These are phyloP conservation scores for Saussurea involucrata DNA, from an alignment of 129 eudicot genomes.

Conservation along the genomic window DNA sequence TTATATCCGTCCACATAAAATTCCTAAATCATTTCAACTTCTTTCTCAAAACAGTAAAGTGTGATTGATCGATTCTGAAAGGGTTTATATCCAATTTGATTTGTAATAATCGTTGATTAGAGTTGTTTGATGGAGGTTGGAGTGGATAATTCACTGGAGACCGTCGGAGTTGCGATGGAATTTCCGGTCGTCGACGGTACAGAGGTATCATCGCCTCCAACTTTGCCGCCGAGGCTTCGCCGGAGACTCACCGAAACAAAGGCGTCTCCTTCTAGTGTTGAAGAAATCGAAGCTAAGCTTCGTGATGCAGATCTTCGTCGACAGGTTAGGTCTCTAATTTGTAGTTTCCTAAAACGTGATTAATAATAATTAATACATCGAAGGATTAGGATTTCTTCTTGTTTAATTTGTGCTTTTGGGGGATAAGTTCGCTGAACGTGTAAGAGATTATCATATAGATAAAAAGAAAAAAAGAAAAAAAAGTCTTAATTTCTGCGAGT, in stretches of 20 bases:
- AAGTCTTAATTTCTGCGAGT: neutral
- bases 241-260: constrained; percentile 68
- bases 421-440: neutral
- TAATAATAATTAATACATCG: neutral
- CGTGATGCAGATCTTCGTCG: constrained; percentile 87
- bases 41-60: constrained; percentile 21
- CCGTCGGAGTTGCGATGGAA: constrained; percentile 58
- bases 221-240: constrained; percentile 69
- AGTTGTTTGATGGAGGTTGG: constrained; percentile 45
- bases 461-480: neutral
- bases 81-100: constrained; percentile 20
- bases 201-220: constrained; percentile 61
- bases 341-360: neutral
- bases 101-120: constrained; percentile 1
- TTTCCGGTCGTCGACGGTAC: constrained; percentile 74
- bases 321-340: constrained; percentile 55
- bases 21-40: constrained; percentile 19
- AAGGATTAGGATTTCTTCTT: neutral
- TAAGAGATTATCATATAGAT: constrained; percentile 4
- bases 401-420: neutral
- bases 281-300: constrained; percentile 87
- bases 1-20: constrained; percentile 18
- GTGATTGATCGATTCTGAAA: constrained; percentile 17
- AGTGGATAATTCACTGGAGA: constrained; percentile 67
- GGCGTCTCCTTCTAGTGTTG: constrained; percentile 57